Evolutionary conservation across 257 asterid species (phyloP).

Genomic region (Verbascum thapsus): DNA sequence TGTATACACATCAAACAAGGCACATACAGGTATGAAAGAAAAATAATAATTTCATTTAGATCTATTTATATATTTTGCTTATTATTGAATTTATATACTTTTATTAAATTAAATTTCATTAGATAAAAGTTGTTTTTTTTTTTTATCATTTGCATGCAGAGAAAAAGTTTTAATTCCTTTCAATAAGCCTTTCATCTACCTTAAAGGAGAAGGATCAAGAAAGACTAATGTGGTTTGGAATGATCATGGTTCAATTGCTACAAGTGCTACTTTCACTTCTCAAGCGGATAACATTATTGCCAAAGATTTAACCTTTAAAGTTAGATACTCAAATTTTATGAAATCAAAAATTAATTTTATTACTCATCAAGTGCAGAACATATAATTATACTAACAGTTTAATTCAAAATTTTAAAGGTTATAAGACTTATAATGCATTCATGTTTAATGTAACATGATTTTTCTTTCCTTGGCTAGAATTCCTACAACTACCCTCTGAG

Average conservation of each 20-base stretch:
- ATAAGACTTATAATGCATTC: too few species aligned
- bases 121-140: too few species aligned
- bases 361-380: too few species aligned
- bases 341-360: too few species aligned
- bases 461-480: slow-evolving; percentile 48
- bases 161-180: slow-evolving; percentile 53
- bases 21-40: slow-evolving; percentile 61
- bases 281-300: slow-evolving; percentile 54
- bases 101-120: too few species aligned
- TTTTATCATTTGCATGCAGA: slow-evolving; percentile 33
- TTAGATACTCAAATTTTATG: slow-evolving; percentile 25
- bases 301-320: slow-evolving; percentile 50
- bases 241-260: slow-evolving; percentile 36
- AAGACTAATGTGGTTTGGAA: slow-evolving; percentile 43
- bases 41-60: too few species aligned
- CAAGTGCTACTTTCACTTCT: slow-evolving; percentile 57
- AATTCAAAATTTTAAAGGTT: too few species aligned
- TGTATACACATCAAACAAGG: slow-evolving; percentile 46
- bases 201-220: slow-evolving; percentile 46
- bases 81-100: too few species aligned
- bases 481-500: slow-evolving; percentile 55
- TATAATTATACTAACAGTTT: too few species aligned
- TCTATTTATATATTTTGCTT: too few species aligned
- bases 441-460: too few species aligned
- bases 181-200: slow-evolving; percentile 53